A percentile compares a stretch with the other conserved stretches of the same genome.
Evolutionary conservation across 2,329 filamentous ascomycete species (phyloP).

Genomic region (Pseudogymnoascus sp.): DNA sequence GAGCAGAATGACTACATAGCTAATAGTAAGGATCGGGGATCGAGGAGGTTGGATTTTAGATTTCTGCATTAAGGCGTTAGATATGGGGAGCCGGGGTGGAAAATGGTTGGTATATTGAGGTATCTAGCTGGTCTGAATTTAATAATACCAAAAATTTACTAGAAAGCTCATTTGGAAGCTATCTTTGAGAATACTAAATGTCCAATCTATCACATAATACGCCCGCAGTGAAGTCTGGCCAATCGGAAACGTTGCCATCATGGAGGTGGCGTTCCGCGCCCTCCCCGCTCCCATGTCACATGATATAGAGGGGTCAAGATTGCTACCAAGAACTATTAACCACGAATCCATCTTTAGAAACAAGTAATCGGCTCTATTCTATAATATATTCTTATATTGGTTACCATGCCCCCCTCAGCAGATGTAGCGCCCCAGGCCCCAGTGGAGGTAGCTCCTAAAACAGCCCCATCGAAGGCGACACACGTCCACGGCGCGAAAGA

Average conservation of each 20-base stretch:
- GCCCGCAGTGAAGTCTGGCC: background rate
- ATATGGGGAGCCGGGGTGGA: background rate
- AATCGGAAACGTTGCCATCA: background rate
- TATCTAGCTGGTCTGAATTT: background rate
- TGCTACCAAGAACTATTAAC: background rate
- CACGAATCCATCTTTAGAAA: background rate
- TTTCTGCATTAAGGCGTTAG: conserved; percentile 28
- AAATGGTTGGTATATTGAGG: background rate
- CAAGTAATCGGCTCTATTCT: background rate
- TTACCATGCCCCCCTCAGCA: background rate
- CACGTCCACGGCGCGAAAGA: conserved; percentile 17
- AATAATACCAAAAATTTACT: background rate
- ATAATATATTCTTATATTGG: background rate
- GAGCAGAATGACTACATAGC: conserved; percentile 39
- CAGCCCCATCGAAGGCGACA: background rate
- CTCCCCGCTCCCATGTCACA: background rate
- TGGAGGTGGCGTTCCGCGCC: background rate
- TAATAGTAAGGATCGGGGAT: conserved; percentile 31
- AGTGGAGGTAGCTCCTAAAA: background rate
- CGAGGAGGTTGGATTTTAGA: conserved; percentile 33
- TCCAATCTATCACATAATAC: background rate
- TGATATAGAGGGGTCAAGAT: conserved; percentile 1
- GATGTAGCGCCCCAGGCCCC: background rate
- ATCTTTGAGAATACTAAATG: background rate
- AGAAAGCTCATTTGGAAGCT: background rate